Conservation (phyloP, 257 asterid species). For the Knoxia roxburghii region DNA sequence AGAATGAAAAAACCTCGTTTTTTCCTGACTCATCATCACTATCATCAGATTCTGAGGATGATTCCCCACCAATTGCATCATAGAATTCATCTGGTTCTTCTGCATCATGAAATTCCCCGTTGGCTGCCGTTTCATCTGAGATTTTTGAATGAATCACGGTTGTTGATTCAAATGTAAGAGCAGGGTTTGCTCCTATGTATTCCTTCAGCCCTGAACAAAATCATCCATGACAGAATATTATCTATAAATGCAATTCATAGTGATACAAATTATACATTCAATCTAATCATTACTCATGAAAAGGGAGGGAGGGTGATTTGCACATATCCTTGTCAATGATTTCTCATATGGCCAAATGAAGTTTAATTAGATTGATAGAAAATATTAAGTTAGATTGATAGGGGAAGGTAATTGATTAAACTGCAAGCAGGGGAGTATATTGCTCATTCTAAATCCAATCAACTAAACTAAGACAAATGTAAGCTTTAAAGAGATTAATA, state of each 20-base stretch:
- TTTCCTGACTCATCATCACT: slow-evolving; percentile 46
- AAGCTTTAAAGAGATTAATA: not conserved
- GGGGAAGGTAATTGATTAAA: not conserved
- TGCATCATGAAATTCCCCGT: slow-evolving; percentile 59
- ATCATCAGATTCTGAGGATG: slow-evolving; percentile 64
- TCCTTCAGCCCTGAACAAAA: slow-evolving; percentile 76
- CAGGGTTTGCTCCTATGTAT: slow-evolving; percentile 88
- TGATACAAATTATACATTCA: not conserved
- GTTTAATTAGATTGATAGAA: not conserved
- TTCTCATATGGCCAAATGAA: slow-evolving; percentile 6
- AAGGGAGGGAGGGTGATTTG: not conserved
- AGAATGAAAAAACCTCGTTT: slow-evolving; percentile 39
- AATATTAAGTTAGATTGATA: not conserved
- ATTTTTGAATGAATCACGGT: slow-evolving; percentile 48
- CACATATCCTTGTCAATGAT: not conserved
- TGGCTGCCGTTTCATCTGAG: slow-evolving; percentile 45
- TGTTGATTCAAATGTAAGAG: slow-evolving; percentile 38
- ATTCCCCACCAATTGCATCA: slow-evolving; percentile 74
- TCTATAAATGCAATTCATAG: not conserved
- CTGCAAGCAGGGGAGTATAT: not conserved
- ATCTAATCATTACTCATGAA: not conserved
- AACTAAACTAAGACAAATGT: not conserved
- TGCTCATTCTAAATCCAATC: not conserved
- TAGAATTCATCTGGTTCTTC: slow-evolving; percentile 76
- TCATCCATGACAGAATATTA: slow-evolving; percentile 15